A percentile compares a stretch with the other conserved stretches of the same genome.
These are phyloP conservation scores for Cyclotella kingstonii DNA, from an alignment of 108 stramenopile genomes.

Conservation along the genomic window DNA sequence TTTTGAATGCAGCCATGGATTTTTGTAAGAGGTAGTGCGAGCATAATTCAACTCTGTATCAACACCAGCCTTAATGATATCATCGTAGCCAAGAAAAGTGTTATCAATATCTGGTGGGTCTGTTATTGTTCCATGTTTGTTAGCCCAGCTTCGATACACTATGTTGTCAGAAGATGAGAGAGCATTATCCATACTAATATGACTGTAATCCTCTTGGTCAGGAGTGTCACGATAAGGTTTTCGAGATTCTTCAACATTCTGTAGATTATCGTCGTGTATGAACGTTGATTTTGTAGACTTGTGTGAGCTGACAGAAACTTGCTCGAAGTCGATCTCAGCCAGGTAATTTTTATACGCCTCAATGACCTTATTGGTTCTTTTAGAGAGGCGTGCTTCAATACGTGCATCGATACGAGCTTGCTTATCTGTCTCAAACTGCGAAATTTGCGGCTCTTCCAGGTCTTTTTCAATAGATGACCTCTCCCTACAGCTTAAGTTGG, in stretches of 20 bases:
- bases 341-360: constrained; percentile 3
- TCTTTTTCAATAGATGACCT: neutral
- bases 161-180: no score
- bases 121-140: neutral
- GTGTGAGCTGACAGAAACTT: no score
- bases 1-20: constrained; percentile 4
- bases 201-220: no score
- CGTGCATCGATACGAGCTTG: constrained; percentile 8
- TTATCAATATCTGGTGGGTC: neutral
- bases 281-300: no score
- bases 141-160: constrained; percentile 2
- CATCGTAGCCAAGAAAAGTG: constrained; percentile 4
- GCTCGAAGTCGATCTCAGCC: constrained; percentile 5
- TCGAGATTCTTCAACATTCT: no score
- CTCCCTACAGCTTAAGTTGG: neutral
- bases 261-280: no score
- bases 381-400: constrained; percentile 3
- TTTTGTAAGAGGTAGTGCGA: constrained; percentile 4
- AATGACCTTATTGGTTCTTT: constrained; percentile 9
- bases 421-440: neutral
- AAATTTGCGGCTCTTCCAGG: neutral
- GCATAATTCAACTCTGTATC: neutral
- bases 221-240: no score
- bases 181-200: no score
- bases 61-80: constrained; percentile 1